Base-by-base conservation (phyloP, 2,329 filamentous ascomycete species). In the Lomentospora prolificans region DNA sequence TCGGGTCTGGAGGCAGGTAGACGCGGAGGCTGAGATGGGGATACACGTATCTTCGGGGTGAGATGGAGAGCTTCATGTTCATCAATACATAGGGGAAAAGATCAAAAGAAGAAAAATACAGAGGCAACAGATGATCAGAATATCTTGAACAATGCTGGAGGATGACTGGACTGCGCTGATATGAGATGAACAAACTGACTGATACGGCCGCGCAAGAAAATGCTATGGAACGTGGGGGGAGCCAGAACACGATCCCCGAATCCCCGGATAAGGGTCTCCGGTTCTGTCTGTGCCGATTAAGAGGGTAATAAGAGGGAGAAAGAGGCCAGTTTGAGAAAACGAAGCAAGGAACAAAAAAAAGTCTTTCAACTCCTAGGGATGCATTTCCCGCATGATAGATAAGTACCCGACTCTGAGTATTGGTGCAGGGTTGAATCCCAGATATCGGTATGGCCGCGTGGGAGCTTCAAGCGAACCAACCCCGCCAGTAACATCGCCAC, bases 321-420 rank as follows among this genome's bases (percentile, higher is more conserved):
- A 17, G n/a, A 41, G 27, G 9, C n/a, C n/a, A n/a, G n/a, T n/a
- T n/a, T n/a, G 30, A 33, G 51, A 10, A 25, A 44, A 30, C 41
- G 52, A 48, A n/a, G 58, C 25, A 39, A 54, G 50, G 60, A 56
- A 55, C 22, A 56, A 28, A 44, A 55, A 51, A 54, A 55, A 51
- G 19, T 61, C 55, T 59, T 54, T n/a, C 53, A 50, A 55, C 48
- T 7, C 28, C 53, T 55, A 55, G 5, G 51, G 57, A 50, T 55
- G 41, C 53, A 55, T 55, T 28, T 55, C 53, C 48, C 60, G 56
- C 46, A 61, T 55, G 28, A 58, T 48, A 51, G 61, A 60, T 53
- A 75, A 63, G 51, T 75, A 75, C 5, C 73, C 73, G 5, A 56
- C 59, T 28, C 68, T 66, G 30, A 73, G 65, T 50, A 75, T 61